phyloP scores from a whole-genome alignment of 495 filamentous ascomycete genomes.

The Talaromyces nanjingensis region DNA sequence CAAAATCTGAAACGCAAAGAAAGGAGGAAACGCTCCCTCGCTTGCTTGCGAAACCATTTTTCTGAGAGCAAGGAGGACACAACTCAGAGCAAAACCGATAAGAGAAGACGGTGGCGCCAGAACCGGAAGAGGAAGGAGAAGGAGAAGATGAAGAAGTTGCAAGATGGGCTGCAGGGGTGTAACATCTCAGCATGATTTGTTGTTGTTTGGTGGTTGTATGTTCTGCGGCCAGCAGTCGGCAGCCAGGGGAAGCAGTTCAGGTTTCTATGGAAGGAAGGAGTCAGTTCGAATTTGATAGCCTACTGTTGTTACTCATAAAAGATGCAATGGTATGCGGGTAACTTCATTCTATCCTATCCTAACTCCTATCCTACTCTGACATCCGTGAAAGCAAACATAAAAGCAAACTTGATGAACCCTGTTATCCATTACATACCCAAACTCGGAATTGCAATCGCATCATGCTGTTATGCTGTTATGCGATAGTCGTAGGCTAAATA shows the following conservation, averaged over 20 bases:
- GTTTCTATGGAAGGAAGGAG: too few relatives aligned
- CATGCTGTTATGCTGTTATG: neutral
- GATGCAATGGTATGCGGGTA: neutral
- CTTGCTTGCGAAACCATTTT: neutral
- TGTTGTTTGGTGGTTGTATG: too few relatives aligned
- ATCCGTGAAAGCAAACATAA: neutral
- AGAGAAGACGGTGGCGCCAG: neutral
- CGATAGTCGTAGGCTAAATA: neutral
- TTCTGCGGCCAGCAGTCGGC: too few relatives aligned
- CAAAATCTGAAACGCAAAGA: neutral
- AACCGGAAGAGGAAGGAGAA: neutral
- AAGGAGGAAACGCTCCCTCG: neutral
- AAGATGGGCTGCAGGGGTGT: too few relatives aligned
- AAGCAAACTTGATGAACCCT: neutral
- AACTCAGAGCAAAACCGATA: neutral
- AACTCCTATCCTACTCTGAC: neutral
- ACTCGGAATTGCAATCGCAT: neutral
- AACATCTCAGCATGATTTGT: too few relatives aligned
- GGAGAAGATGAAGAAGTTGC: neutral
- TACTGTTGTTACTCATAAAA: too few relatives aligned
- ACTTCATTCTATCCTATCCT: neutral
- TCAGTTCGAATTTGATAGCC: too few relatives aligned
- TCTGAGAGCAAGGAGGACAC: neutral
- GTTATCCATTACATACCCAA: conserved; percentile 2
- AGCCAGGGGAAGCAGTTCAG: too few relatives aligned